Base-by-base conservation (phyloP, 139 green algal genomes). In the Astrephomene gubernaculifera region DNA sequence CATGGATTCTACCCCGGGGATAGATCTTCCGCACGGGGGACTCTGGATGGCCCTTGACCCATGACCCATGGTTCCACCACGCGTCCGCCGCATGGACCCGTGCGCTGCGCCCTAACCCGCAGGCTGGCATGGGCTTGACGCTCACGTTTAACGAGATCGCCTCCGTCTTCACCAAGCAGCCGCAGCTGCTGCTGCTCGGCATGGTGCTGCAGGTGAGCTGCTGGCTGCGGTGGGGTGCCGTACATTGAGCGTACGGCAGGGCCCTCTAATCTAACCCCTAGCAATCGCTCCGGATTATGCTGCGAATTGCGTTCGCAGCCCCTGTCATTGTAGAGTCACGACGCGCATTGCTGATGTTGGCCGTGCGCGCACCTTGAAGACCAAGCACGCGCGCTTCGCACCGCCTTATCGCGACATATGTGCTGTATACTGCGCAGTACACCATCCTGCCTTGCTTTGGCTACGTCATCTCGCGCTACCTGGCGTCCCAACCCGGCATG, bases 81-180 rank as follows among this genome's bases (percentile, higher is more conserved):
- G 19, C 31, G 19, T n/a, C 57, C 57, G 14, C 57, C 57, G 17
- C 14, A 17, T n/a, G n/a, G n/a, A n/a, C n/a, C n/a, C n/a, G n/a
- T n/a, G n/a, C n/a, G n/a, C n/a, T n/a, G n/a, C n/a, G 57, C 22
- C 57, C 6, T 65, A 25, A 22, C 76, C 29, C 39, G 29, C 69
- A 57, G 33, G 43, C 71, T 7, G 73, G 68, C 60, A 90, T 91
- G 87, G 91, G 91, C 33, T 65, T 94, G 21, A 94, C 91, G 4
- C 81, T 94, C 2, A 94, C 91, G 0, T 92, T 94, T n/a, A 63
- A 85, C 1, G 91, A 94, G 83, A 94, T 94, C 49, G 71, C 39
- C 2, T 79, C 87, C 10, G 91, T 94, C 3, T 94, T 94, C 80
- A 90, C 86, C 1, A 87, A 86, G 45, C 86, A 90, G 63, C 91